These are phyloP conservation scores for Mortierella sp. DNA, from an alignment of 371 early-diverging fungal species.

Conservation along the genomic window DNA sequence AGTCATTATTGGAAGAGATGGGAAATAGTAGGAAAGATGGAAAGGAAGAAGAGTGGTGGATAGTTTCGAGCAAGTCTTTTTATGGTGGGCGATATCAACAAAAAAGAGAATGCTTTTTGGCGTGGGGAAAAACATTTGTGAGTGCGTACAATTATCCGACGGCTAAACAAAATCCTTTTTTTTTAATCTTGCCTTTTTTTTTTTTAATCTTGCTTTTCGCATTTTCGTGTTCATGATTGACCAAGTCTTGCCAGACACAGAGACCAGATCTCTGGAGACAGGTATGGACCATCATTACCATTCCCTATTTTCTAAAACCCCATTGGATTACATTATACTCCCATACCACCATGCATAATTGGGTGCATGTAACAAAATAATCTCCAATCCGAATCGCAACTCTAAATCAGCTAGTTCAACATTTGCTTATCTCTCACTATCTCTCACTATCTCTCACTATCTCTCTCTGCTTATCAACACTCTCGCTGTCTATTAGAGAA, in stretches of 20 bases:
- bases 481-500: slow-evolving; percentile 11
- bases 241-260: slow-evolving; percentile 49
- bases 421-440: slow-evolving; percentile 5
- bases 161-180: background rate
- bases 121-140: background rate
- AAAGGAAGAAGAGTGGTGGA: background rate
- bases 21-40: background rate
- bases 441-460: background rate
- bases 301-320: background rate
- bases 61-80: too few relatives aligned
- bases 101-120: background rate
- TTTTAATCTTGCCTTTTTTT: background rate
- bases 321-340: too few relatives aligned
- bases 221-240: slow-evolving; percentile 23
- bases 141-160: too few relatives aligned
- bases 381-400: background rate
- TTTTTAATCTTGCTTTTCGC: background rate
- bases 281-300: slow-evolving; percentile 15
- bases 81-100: too few relatives aligned
- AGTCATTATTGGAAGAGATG: background rate
- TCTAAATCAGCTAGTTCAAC: background rate
- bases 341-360: too few relatives aligned
- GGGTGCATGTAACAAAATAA: background rate
- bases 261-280: slow-evolving; percentile 37
- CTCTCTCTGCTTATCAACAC: background rate